Percentiles rank a stretch among this genome's conserved stretches.
phyloP scores from a whole-genome alignment of 2,329 filamentous ascomycete species.

The Monilinia vaccinii-corymbosi region DNA sequence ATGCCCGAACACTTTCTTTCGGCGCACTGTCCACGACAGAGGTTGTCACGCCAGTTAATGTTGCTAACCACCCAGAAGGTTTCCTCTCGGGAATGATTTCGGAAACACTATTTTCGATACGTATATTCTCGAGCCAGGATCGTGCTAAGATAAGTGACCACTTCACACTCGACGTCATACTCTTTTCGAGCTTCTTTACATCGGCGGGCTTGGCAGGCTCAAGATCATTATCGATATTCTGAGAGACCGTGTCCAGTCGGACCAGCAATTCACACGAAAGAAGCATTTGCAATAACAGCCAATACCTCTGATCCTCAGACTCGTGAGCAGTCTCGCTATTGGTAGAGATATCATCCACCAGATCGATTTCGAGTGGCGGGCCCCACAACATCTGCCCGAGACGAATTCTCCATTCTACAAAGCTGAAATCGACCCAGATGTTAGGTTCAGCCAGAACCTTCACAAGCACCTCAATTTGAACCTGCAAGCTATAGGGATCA shows the following conservation, averaged over 20 bases:
- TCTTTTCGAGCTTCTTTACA: constrained; percentile 51
- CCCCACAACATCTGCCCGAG: constrained; percentile 66
- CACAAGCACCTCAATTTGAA: constrained; percentile 61
- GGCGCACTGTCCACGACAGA: constrained; percentile 33
- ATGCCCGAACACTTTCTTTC: constrained; percentile 32
- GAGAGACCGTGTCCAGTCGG: constrained; percentile 53
- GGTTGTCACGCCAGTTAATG: constrained; percentile 39
- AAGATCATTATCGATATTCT: constrained; percentile 47
- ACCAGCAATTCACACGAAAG: constrained; percentile 57
- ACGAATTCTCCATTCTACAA: constrained; percentile 66
- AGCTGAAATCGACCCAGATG: constrained; percentile 66
- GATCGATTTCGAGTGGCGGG: constrained; percentile 38
- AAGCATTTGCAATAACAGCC: constrained; percentile 57
- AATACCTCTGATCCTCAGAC: constrained; percentile 54
- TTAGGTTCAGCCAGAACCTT: constrained; percentile 55
- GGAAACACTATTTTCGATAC: constrained; percentile 39
- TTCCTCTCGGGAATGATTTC: constrained; percentile 23
- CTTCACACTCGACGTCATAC: constrained; percentile 51
- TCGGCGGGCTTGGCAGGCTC: constrained; percentile 46
- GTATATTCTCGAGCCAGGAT: constrained; percentile 60
- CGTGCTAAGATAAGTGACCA: constrained; percentile 59
- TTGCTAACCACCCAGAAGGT: constrained; percentile 43
- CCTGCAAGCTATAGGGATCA: constrained; percentile 54
- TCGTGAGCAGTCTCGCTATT: constrained; percentile 41
- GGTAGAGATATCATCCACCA: constrained; percentile 43